Base-by-base conservation (phyloP, 2,329 filamentous ascomycete genomes). In the Eutypa lata region DNA sequence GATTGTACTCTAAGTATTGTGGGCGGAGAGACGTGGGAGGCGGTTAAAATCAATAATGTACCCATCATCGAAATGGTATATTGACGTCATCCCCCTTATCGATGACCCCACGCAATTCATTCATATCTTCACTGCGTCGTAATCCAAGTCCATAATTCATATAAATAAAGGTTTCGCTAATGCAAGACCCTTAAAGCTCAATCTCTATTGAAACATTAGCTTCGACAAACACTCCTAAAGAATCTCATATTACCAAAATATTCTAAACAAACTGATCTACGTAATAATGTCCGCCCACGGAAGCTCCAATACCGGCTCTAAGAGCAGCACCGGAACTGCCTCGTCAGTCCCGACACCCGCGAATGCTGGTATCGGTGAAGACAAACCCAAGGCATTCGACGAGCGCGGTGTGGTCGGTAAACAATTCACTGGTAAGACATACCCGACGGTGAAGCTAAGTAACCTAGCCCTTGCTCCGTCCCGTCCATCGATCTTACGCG, bases 331-430 rank as follows among this genome's bases (percentile, higher is more conserved):
- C 33, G 67, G 67, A 26, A 69, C 59, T 51, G 53, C 67, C 10
- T 66, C 63, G 1, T 47, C 61, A 11, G 52, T 53, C n/a, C 60
- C 55, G 33, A 69, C 67, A 11, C 67, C 67, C 6, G 67, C 67
- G 37, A 69, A 57, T n/a, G 61, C 65, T 0, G 59, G 56, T 8
- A 44, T 69, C 8, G 67, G 67, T 49, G 58, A 64, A 16, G 62
- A 65, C 46, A 65, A 69, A 59, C 72, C 74, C 28, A 74, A 69
- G 56, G 61, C 71, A 0, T 69, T 84, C 46, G 80, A 80, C 40
- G 75, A 73, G 1, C 66, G 75, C 1, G 80, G 80, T 5, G 68
- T 73, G 0, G 73, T 83, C 33, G 80, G 81, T 19, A 80, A 78
- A 58, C 78, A 82, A 21, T 83, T 83, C 61, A 83, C 76, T 3